A percentile compares a stretch with the other conserved stretches of the same genome.
Conservation (phyloP, 495 filamentous ascomycete species). For the Parathielavia hyrcaniae region DNA sequence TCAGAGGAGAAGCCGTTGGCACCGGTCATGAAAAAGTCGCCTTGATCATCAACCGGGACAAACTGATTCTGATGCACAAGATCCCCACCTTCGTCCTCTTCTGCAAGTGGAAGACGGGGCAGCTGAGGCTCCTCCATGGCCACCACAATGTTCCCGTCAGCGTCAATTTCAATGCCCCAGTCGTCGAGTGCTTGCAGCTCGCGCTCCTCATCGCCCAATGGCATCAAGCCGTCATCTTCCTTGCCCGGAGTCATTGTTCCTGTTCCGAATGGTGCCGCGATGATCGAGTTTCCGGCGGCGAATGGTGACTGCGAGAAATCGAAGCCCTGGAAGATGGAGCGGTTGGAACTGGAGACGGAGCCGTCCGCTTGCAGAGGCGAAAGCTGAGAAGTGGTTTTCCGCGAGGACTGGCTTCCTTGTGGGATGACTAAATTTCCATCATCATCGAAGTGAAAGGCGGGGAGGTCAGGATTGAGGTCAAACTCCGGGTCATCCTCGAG, state of each 20-base stretch:
- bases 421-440: slow-evolving; percentile 36
- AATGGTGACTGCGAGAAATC: slow-evolving; percentile 24
- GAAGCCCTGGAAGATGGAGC: slow-evolving; percentile 21
- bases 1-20: slow-evolving; percentile 10
- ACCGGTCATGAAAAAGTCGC: slow-evolving; percentile 23
- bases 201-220: slow-evolving; percentile 28
- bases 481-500: slow-evolving; percentile 85
- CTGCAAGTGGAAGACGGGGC: slow-evolving; percentile 28
- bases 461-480: slow-evolving; percentile 35
- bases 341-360: slow-evolving; percentile 17
- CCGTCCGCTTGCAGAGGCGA: slow-evolving; percentile 29
- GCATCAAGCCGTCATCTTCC: slow-evolving; percentile 20
- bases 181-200: slow-evolving; percentile 27
- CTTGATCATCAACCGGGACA: slow-evolving; percentile 17
- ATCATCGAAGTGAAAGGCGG: slow-evolving; percentile 48
- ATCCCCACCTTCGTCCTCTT: neutral
- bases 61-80: slow-evolving; percentile 5
- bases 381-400: slow-evolving; percentile 45
- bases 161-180: slow-evolving; percentile 41
- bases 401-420: slow-evolving; percentile 33
- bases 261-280: slow-evolving; percentile 12
- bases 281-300: slow-evolving; percentile 1
- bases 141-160: slow-evolving; percentile 34
- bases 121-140: slow-evolving; percentile 34
- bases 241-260: slow-evolving; percentile 22